Conservation (phyloP, 2,329 filamentous ascomycete genomes). For the Colletotrichum simmondsii region DNA sequence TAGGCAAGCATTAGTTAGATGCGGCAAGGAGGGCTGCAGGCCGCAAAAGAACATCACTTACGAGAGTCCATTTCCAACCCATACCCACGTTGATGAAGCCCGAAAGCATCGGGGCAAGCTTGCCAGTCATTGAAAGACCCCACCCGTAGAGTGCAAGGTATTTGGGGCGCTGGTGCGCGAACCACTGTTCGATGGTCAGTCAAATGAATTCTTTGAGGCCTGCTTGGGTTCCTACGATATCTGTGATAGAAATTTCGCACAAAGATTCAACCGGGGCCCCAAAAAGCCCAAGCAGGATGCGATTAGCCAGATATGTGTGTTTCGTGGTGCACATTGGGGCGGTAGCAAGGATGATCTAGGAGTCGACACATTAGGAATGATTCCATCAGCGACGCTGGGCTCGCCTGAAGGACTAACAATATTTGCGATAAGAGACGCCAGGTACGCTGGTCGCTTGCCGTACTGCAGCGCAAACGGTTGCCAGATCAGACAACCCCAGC, state of each 20-base stretch:
- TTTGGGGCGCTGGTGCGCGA: slow-evolving; percentile 54
- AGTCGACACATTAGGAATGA: background rate
- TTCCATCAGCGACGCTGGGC: rapidly evolving
- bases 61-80: slow-evolving; percentile 54
- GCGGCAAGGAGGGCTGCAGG: background rate
- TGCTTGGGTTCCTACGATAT: slow-evolving; percentile 43
- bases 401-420: slow-evolving; percentile 37
- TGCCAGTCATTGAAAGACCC: slow-evolving; percentile 51
- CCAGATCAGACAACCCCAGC: slow-evolving; percentile 58
- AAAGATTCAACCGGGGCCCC: slow-evolving; percentile 57
- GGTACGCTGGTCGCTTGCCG: slow-evolving; percentile 53
- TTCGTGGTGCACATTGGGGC: slow-evolving; percentile 41
- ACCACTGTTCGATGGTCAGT: slow-evolving; percentile 38
- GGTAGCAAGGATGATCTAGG: slow-evolving; percentile 39
- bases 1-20: background rate
- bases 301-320: slow-evolving; percentile 50
- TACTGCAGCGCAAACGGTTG: slow-evolving; percentile 58
- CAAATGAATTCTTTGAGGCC: background rate
- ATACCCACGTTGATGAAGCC: slow-evolving; percentile 56
- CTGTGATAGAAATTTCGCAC: slow-evolving; percentile 55
- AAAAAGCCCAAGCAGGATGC: slow-evolving; percentile 56
- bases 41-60: background rate
- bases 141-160: slow-evolving; percentile 56
- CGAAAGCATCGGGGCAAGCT: slow-evolving; percentile 55
- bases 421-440: slow-evolving; percentile 47